A percentile compares a stretch with the other conserved stretches of the same genome.
phyloP scores from a whole-genome alignment of 306 rosid genomes.

The Arachis stenosperma region DNA sequence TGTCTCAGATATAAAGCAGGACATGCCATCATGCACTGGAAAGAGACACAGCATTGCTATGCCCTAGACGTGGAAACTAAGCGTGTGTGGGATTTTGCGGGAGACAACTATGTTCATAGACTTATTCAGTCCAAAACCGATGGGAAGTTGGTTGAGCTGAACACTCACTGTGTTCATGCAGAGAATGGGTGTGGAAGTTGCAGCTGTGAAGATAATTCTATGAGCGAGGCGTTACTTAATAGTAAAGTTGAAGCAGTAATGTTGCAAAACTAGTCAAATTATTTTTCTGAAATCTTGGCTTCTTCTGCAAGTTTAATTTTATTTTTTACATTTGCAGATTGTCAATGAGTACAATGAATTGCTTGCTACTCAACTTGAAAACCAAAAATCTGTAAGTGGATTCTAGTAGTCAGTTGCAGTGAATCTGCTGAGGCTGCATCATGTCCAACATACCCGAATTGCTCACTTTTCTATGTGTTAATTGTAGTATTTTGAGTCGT shows the following conservation, averaged over 20 bases:
- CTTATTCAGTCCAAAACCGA: slow-evolving; percentile 93
- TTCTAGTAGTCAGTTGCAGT: slow-evolving; percentile 22
- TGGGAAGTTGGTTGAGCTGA: slow-evolving; percentile 89
- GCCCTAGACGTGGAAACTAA: slow-evolving; percentile 92
- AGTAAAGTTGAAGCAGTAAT: slow-evolving; percentile 97
- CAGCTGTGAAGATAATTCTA: slow-evolving; percentile 68
- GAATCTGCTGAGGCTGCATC: slow-evolving; percentile 27
- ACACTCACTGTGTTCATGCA: slow-evolving; percentile 62
- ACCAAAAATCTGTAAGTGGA: slow-evolving; percentile 76
- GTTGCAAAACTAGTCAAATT: slow-evolving; percentile 33
- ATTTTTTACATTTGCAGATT: slow-evolving; percentile 59
- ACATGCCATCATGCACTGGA: slow-evolving; percentile 94
- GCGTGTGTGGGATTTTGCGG: slow-evolving; percentile 96
- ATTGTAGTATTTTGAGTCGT: slow-evolving; percentile 85
- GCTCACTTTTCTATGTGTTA: slow-evolving; percentile 25
- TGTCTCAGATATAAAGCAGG: slow-evolving; percentile 81
- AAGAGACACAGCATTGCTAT: slow-evolving; percentile 93
- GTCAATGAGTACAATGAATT: slow-evolving; percentile 88
- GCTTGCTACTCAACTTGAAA: slow-evolving; percentile 90
- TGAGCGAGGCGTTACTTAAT: slow-evolving; percentile 78
- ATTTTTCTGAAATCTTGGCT: slow-evolving; percentile 7
- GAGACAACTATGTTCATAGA: slow-evolving; percentile 96
- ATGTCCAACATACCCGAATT: not conserved
- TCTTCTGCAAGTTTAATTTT: slow-evolving; percentile 33
- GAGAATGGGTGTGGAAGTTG: slow-evolving; percentile 71